A percentile compares a stretch with the other conserved stretches of the same genome.
Evolutionary conservation across 768 basidiomycete genomes (phyloP).

Genomic region (Pilatotrama ljubarskyi): DNA sequence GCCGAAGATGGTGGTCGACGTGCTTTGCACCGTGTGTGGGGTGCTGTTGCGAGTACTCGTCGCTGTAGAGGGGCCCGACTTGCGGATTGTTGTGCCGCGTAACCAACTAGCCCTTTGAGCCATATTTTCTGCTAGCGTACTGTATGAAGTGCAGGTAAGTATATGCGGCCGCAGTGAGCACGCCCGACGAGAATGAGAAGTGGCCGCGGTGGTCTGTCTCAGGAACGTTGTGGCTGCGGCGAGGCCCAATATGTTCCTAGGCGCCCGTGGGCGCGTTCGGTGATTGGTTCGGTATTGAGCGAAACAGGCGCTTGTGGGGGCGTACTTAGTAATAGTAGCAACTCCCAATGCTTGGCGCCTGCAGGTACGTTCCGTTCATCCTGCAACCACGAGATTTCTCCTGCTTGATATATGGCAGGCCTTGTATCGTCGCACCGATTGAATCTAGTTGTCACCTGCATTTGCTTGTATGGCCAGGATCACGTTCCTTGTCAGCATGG

Average conservation of each 20-base stretch:
- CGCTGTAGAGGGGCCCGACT: slow-evolving; percentile 45
- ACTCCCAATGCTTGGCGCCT: not conserved
- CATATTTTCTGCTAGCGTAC: slow-evolving; percentile 25
- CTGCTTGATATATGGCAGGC: too few relatives aligned
- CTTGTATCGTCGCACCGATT: too few relatives aligned
- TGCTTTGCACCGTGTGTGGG: slow-evolving; percentile 63
- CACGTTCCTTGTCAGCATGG: not conserved
- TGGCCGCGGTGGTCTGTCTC: not conserved
- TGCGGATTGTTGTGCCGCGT: slow-evolving; percentile 74
- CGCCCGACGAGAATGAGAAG: not conserved
- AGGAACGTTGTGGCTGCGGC: not conserved
- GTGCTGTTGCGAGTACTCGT: slow-evolving; percentile 62
- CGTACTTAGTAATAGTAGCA: not conserved
- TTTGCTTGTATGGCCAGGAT: not conserved
- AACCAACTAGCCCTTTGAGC: slow-evolving; percentile 52
- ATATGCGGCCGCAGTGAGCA: not conserved
- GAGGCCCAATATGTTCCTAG: too few relatives aligned
- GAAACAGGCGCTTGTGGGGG: not conserved
- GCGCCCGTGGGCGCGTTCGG: not conserved
- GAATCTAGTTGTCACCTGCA: too few relatives aligned
- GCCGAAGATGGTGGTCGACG: slow-evolving; percentile 72
- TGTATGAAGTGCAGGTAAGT: not conserved
- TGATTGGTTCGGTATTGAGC: not conserved
- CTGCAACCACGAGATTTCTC: too few relatives aligned
- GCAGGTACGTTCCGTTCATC: not conserved